phyloP scores from a whole-genome alignment of 2,329 filamentous ascomycete species.

The Colletotrichum kahawae region DNA sequence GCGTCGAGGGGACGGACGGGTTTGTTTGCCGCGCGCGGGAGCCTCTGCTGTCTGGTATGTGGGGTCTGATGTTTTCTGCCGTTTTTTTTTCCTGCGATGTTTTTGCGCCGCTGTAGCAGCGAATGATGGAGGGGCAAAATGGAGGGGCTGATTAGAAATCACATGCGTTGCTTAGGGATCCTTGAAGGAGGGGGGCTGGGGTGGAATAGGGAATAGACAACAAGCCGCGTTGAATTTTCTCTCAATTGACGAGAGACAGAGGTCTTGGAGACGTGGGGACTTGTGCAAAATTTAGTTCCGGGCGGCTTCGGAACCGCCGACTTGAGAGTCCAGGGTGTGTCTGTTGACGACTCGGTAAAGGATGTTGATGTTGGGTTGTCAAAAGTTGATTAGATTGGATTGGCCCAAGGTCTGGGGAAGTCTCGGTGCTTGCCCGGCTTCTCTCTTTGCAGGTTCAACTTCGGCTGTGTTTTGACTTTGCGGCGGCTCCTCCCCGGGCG shows the following conservation, averaged over 20 bases:
- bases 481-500: neutral
- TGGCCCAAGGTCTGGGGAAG: neutral
- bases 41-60: neutral
- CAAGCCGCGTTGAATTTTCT: neutral
- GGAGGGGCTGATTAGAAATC: conserved; percentile 22
- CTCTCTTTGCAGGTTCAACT: neutral
- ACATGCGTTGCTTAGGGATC: conserved; percentile 10
- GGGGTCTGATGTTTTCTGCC: neutral
- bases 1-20: neutral
- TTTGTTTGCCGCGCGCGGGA: neutral
- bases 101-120: neutral
- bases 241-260: neutral
- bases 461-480: neutral
- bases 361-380: neutral
- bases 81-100: neutral
- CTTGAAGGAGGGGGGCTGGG: neutral
- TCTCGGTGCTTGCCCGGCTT: conserved; percentile 11
- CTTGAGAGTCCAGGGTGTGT: neutral
- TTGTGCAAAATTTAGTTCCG: neutral
- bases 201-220: neutral
- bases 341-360: neutral
- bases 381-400: neutral
- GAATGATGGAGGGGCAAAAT: conserved; percentile 15
- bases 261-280: neutral
- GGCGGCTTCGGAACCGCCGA: neutral